A percentile compares a stretch with the other conserved stretches of the same genome.
phyloP scores from a whole-genome alignment of 768 basidiomycete species.

The Suillus subluteus region DNA sequence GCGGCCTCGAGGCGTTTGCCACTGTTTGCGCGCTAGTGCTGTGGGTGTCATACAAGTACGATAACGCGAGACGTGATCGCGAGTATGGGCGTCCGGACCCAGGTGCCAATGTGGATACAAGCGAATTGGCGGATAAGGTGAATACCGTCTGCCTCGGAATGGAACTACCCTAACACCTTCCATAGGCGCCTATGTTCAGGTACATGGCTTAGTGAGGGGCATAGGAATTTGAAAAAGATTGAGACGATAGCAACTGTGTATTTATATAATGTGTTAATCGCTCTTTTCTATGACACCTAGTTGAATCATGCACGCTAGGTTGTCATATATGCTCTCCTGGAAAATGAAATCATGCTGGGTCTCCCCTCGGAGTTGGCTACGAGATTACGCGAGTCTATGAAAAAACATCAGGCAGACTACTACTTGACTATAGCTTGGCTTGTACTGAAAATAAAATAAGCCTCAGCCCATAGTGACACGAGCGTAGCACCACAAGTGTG shows the following conservation, averaged over 20 bases:
- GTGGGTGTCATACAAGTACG: slow-evolving; percentile 61
- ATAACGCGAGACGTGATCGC: slow-evolving; percentile 58
- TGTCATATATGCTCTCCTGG: not conserved
- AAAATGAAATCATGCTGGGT: not conserved
- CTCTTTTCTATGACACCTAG: not conserved
- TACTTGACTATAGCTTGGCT: too few species aligned
- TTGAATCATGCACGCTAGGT: not conserved
- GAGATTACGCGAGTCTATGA: not conserved
- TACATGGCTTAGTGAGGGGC: slow-evolving; percentile 13
- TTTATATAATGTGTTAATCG: not conserved
- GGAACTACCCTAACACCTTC: not conserved
- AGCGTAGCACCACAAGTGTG: too few species aligned
- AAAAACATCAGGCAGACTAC: not conserved
- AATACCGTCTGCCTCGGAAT: not conserved
- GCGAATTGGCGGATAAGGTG: slow-evolving; percentile 70
- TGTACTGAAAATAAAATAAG: too few species aligned
- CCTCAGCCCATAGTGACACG: too few species aligned
- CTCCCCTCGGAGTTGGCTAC: not conserved
- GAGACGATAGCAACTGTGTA: not conserved
- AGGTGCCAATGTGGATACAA: slow-evolving; percentile 58
- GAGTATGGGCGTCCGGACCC: slow-evolving; percentile 53
- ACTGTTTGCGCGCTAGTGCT: slow-evolving; percentile 55
- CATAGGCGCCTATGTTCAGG: slow-evolving; percentile 18
- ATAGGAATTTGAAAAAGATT: not conserved
- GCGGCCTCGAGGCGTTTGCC: slow-evolving; percentile 59